phyloP scores from a whole-genome alignment of 306 rosid species.

The Medicago ruthenica region DNA sequence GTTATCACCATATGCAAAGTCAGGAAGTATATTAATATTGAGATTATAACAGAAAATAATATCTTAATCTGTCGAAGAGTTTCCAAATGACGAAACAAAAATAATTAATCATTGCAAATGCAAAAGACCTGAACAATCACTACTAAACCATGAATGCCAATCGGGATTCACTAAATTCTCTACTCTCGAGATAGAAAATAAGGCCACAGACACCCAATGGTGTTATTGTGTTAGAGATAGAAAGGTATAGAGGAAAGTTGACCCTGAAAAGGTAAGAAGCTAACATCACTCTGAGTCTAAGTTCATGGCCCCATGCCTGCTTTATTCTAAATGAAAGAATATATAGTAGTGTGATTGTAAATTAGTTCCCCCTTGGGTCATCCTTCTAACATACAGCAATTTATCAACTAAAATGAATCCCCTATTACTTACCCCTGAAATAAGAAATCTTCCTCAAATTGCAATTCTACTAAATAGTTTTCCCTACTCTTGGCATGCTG shows the following conservation, averaged over 20 bases:
- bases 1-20: slow-evolving; percentile 12
- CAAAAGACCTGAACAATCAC: slow-evolving; percentile 20
- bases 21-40: slow-evolving; percentile 14
- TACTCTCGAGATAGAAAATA: neutral
- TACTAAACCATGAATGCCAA: slow-evolving; percentile 4
- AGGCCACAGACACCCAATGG: neutral
- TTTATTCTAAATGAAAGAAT: slow-evolving; percentile 24
- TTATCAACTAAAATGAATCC: slow-evolving; percentile 30
- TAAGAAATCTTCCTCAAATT: slow-evolving; percentile 32
- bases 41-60: slow-evolving; percentile 24
- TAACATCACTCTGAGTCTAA: neutral
- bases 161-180: slow-evolving; percentile 7
- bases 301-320: neutral
- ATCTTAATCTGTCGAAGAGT: neutral
- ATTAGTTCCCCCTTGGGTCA: neutral
- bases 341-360: slow-evolving; percentile 16
- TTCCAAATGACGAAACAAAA: slow-evolving; percentile 19
- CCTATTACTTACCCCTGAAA: slow-evolving; percentile 9
- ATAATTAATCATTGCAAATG: neutral
- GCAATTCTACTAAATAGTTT: slow-evolving; percentile 13
- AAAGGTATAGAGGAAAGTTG: slow-evolving; percentile 7
- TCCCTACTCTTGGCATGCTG: slow-evolving; percentile 11
- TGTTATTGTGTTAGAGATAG: neutral
- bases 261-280: slow-evolving; percentile 8
- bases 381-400: slow-evolving; percentile 26